Base-by-base conservation (phyloP, 495 filamentous ascomycete species). In the Symbiotaphrina buchneri region DNA sequence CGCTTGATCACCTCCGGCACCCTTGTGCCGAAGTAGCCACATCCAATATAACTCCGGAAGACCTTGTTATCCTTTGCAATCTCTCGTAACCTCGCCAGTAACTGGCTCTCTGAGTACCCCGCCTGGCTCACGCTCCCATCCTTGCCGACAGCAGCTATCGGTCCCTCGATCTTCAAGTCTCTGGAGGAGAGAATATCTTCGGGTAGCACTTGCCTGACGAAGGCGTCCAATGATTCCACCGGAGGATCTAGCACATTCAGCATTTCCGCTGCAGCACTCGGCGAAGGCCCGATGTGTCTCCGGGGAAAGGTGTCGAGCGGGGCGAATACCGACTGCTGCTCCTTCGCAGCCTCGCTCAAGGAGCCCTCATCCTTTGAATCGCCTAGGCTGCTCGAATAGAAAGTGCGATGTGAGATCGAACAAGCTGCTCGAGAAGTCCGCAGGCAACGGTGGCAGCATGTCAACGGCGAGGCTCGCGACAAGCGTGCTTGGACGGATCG, bases 231-330 rank as follows among this genome's bases (percentile, higher is more conserved):
- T 15, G 60, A 68, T 11, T 60, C 48, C 18, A 58, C 71, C 0
- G 82, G 77, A 2, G 83, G 84, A 31, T 80, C 70, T 5, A 97
- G 61, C 3, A 62, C 63, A 27, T 70, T 63, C 21, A 97, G 68
- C 87, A 97, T 97, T 42, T 74, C 54, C 39, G 70, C 48, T 0
- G 67, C 68, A 28, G 74, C 73, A 21, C 59, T 55, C 14, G 72
- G 59, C 27, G 74, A 71, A n/a, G 87, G 87, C 2, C 87, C 87
- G 53, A 95, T 91, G 46, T 97, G 87, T n/a, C 87, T 70, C 17
- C 73, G 59, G 30, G 76, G 61, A 47, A 97, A 97, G 16, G 69
- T 76, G 52, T 63, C 59, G 4, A 60, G 47, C 3, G 54, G 45
- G 15, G 42, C 37, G 37, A 59, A 58, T 13, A 54, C 40, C 3